Evolutionary conservation across 2,329 filamentous ascomycete species (phyloP).

Genomic region (Alternaria triticina): DNA sequence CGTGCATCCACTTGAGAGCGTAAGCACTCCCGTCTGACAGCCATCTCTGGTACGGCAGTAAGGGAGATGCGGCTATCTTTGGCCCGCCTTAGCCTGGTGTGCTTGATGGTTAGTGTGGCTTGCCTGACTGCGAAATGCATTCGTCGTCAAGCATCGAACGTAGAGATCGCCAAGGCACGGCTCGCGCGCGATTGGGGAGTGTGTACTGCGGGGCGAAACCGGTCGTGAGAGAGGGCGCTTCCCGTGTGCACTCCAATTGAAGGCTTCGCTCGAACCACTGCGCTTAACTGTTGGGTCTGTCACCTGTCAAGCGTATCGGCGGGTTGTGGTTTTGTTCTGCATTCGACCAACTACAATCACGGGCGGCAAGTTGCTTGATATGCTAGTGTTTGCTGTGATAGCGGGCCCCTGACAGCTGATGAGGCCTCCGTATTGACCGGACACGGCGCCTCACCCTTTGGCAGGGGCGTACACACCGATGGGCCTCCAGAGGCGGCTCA

Average conservation of each 20-base stretch:
- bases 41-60: slow-evolving; percentile 10
- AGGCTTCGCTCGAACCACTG: neutral
- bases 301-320: neutral
- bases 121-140: neutral
- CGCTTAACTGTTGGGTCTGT: slow-evolving; percentile 4
- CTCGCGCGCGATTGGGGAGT: neutral
- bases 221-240: slow-evolving; percentile 5
- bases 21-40: slow-evolving; percentile 28
- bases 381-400: neutral
- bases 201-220: slow-evolving; percentile 6
- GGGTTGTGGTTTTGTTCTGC: neutral
- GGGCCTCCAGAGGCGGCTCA: neutral
- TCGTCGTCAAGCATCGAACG: neutral
- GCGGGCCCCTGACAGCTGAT: neutral
- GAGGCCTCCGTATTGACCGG: neutral
- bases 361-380: neutral
- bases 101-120: slow-evolving; percentile 17
- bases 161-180: slow-evolving; percentile 10
- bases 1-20: slow-evolving; percentile 19
- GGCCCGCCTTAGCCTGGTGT: slow-evolving; percentile 17
- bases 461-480: neutral
- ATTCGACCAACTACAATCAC: neutral
- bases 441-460: neutral
- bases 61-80: slow-evolving; percentile 5
- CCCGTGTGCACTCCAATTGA: slow-evolving; percentile 6